Base-by-base conservation (phyloP, 2,329 filamentous ascomycete species). In the Raffaelea ambrosiae region DNA sequence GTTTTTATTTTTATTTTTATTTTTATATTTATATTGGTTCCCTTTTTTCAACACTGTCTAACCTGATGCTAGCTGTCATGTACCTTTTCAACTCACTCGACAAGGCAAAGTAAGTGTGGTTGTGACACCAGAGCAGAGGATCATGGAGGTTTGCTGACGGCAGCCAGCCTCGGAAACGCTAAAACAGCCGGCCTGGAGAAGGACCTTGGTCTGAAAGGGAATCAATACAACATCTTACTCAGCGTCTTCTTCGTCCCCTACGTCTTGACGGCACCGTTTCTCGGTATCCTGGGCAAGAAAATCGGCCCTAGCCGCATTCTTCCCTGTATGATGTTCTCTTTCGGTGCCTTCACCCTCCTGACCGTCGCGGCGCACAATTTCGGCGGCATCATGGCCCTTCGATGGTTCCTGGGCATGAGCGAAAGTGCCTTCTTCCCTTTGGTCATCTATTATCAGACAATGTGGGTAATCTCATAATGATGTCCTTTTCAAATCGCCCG, bases 181-280 rank as follows among this genome's bases (percentile, higher is more conserved):
- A 43, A 48, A 22, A 48, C 46, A 4, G 40, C 31, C 13, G 40
- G 40, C 20, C 35, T 48, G 20, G 16, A 36, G 11, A 33, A 29
- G 31, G 13, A 8, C 5, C 35, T 48, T 11, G 38, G 43, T 11
- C 44, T 58, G 7, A 22, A 84, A 60, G 51, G 59, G 3, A 73
- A 79, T 56, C 74, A 86, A 61, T 87, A 88, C 68, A 88, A 87
- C 62, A 74, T 81, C 41, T 71, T 87, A 42, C 64, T 89, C 38
- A 77, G 73, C 54, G 80, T 89, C 53, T 89, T 89, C 69, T 89
- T 85, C 63, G 71, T 88, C 5, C 85, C 85, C 0, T 88, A 84
- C 59, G 84, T 88, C 46, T 59, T 88, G 38, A 83, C 81, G 46
- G 84, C 83, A 0, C 83, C 82, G 0, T 61, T 66, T 9, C 53